Conservation (phyloP, 2,329 filamentous ascomycete genomes). For the Nothophaeocryptopus gaeumannii region DNA sequence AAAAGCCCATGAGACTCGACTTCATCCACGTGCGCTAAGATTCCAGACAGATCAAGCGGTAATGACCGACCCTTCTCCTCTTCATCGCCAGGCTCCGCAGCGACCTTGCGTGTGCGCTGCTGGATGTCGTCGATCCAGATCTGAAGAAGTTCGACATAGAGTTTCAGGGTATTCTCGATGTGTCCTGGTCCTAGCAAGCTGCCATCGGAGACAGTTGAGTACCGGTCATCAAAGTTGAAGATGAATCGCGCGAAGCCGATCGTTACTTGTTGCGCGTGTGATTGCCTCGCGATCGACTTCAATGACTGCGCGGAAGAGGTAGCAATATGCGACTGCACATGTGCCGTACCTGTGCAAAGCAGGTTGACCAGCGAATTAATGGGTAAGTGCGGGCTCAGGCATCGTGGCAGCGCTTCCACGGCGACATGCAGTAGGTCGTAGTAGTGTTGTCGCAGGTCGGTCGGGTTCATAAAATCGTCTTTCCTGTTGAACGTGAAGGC, state of each 20-base stretch:
- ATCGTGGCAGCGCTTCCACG: constrained; percentile 92
- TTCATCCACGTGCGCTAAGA: constrained; percentile 92
- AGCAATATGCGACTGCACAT: constrained; percentile 89
- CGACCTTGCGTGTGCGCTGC: constrained; percentile 73
- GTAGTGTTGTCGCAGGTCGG: constrained; percentile 88
- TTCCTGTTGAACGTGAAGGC: constrained; percentile 86
- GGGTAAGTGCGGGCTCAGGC: constrained; percentile 82
- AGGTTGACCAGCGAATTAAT: constrained; percentile 93
- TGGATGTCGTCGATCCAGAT: constrained; percentile 99
- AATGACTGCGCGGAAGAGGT: constrained; percentile 87
- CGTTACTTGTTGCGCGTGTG: constrained; percentile 89
- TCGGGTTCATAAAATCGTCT: constrained; percentile 69
- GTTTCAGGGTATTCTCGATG: constrained; percentile 86
- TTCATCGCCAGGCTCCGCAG: constrained; percentile 62
- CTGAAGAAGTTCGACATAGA: constrained; percentile 89
- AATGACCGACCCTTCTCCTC: constrained; percentile 37
- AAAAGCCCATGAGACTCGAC: constrained; percentile 96
- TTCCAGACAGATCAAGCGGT: constrained; percentile 73
- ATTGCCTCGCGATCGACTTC: constrained; percentile 91
- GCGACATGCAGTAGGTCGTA: constrained; percentile 95
- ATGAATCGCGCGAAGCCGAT: constrained; percentile 97
- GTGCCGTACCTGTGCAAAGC: constrained; percentile 92
- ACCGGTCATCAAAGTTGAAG: constrained; percentile 96
- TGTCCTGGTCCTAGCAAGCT: constrained; percentile 92
- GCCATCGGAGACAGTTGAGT: constrained; percentile 96